These are phyloP conservation scores for Larix sibirica DNA, from an alignment of 83 land plant species.

Conservation along the genomic window DNA sequence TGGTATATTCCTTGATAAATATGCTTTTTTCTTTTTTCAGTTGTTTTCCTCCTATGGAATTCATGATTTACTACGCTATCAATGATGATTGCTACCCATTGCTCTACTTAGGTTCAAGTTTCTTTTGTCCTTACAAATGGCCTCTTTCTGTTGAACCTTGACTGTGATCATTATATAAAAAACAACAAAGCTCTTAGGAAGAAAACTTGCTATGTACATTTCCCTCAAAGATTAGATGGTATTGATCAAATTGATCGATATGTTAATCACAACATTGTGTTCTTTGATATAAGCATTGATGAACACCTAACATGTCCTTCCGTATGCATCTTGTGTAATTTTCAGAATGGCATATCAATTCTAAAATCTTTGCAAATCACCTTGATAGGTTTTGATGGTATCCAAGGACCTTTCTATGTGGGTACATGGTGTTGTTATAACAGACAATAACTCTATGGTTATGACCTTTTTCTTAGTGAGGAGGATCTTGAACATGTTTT, in stretches of 20 bases:
- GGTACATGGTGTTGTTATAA: conserved; percentile 19
- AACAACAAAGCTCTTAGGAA: conserved; percentile 39
- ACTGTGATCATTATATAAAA: conserved; percentile 20
- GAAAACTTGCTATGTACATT: not conserved
- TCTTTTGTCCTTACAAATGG: conserved; percentile 67
- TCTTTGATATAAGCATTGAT: conserved; percentile 67
- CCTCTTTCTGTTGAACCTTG: conserved; percentile 59
- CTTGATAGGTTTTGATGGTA: too few species aligned
- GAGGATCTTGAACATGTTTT: conserved; percentile 11
- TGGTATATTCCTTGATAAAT: conserved; percentile 14
- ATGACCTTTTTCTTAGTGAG: conserved; percentile 27
- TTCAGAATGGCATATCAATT: too few species aligned
- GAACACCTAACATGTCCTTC: too few species aligned
- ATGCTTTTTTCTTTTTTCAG: too few species aligned
- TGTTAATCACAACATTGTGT: conserved; percentile 51
- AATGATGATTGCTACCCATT: not conserved
- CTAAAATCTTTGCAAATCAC: too few species aligned
- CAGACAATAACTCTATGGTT: conserved; percentile 44
- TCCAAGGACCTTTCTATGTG: too few species aligned
- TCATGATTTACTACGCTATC: too few species aligned
- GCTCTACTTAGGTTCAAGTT: conserved; percentile 49
- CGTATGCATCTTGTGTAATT: too few species aligned
- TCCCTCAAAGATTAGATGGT: too few species aligned
- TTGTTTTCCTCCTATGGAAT: too few species aligned
- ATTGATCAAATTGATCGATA: too few species aligned